Evolutionary conservation across 2,329 filamentous ascomycete genomes (phyloP).

Genomic region (Aspergillus ustus): DNA sequence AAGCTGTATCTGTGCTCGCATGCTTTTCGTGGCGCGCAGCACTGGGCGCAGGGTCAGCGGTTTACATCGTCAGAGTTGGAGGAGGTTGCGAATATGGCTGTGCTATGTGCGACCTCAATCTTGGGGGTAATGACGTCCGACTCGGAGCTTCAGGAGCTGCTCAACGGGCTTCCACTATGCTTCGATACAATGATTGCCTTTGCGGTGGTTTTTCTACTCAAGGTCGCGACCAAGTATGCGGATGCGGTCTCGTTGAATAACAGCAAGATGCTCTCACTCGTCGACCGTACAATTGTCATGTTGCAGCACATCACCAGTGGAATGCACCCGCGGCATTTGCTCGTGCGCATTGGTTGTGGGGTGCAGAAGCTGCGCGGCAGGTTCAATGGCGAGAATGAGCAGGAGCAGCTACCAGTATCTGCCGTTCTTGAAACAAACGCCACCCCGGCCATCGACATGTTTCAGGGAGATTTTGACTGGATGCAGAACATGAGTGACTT

Average conservation of each 20-base stretch:
- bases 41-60: constrained; percentile 22
- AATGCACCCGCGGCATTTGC: too few species aligned
- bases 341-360: too few species aligned
- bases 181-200: constrained; percentile 48
- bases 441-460: not conserved
- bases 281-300: too few species aligned
- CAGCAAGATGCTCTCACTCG: too few species aligned
- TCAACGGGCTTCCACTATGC: constrained; percentile 43
- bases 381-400: too few species aligned
- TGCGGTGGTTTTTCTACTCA: constrained; percentile 45
- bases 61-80: constrained; percentile 32
- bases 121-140: constrained; percentile 41
- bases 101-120: constrained; percentile 42
- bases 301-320: too few species aligned
- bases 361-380: too few species aligned
- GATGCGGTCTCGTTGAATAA: too few species aligned
- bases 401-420: too few species aligned
- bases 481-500: constrained; percentile 13
- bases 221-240: constrained; percentile 34
- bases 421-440: too few species aligned
- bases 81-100: constrained; percentile 44
- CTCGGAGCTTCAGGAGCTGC: constrained; percentile 37
- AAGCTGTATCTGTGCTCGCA: constrained; percentile 53
- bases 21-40: constrained; percentile 43
- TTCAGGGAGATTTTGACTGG: constrained; percentile 6